These are phyloP conservation scores for Thelonectria discophora DNA, from an alignment of 2,329 filamentous ascomycete genomes.

Conservation along the genomic window DNA sequence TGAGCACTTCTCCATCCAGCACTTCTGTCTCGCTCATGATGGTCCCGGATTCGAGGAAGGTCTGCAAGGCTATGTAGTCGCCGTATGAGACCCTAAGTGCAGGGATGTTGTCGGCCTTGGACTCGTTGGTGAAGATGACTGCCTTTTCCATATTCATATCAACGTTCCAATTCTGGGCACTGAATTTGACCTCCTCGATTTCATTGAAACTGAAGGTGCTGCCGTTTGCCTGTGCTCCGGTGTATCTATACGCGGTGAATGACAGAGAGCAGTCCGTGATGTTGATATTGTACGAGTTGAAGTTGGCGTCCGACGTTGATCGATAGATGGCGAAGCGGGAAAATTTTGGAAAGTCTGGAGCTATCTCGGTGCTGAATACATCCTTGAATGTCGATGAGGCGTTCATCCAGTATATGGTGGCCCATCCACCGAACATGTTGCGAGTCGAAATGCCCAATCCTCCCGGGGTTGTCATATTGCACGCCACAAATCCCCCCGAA, in stretches of 20 bases:
- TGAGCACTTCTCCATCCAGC: constrained; percentile 14
- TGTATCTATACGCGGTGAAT: constrained; percentile 3
- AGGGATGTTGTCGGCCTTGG: background rate
- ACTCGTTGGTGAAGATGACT: background rate
- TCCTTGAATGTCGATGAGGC: background rate
- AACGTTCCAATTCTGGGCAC: background rate
- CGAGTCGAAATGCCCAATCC: constrained; percentile 12
- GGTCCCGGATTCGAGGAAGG: constrained; percentile 1
- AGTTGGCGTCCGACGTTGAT: constrained; percentile 19
- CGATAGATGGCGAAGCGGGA: constrained; percentile 20
- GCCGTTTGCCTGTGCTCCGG: background rate
- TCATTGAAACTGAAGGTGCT: background rate
- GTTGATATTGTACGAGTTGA: background rate
- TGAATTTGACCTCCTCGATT: background rate
- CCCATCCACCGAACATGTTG: background rate
- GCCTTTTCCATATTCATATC: background rate
- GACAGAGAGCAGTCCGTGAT: constrained; percentile 6
- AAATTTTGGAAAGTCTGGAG: background rate
- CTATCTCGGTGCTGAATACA: background rate
- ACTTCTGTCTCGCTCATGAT: constrained; percentile 17
- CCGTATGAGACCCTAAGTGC: background rate
- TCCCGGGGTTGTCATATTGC: constrained; percentile 23
- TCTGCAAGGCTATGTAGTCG: constrained; percentile 2
- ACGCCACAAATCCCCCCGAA: background rate
- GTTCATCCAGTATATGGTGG: constrained; percentile 17